Conservation (phyloP, 306 rosid genomes). For the Citrullus colocynthis region DNA sequence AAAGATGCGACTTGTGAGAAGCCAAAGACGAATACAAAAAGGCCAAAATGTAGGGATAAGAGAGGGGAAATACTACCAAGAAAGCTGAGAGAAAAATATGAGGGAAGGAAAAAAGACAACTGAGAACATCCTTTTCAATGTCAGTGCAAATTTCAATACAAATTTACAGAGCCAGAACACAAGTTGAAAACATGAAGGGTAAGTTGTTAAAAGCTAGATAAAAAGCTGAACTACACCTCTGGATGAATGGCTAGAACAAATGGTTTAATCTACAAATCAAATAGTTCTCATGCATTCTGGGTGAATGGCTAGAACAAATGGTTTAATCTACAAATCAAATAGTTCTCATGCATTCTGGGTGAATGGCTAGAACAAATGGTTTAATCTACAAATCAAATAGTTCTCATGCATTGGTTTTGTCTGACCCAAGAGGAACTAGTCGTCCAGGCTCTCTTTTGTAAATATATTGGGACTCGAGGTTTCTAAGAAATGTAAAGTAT, state of each 20-base stretch:
- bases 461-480: not conserved
- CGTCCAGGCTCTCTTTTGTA: not conserved
- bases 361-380: not conserved
- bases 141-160: not conserved
- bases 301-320: not conserved
- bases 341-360: too few species aligned
- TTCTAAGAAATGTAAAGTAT: not conserved
- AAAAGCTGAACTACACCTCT: not conserved
- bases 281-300: not conserved
- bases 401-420: not conserved
- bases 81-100: not conserved
- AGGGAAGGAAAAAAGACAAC: not conserved
- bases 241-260: not conserved
- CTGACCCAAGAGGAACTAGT: not conserved
- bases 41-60: not conserved
- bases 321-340: not conserved
- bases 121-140: not conserved
- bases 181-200: not conserved
- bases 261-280: not conserved
- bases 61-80: not conserved
- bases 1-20: not conserved
- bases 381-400: not conserved
- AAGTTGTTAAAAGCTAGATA: not conserved
- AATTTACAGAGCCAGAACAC: not conserved
- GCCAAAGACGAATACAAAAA: not conserved